Evolutionary conservation across 176 grass and related monocot genomes (phyloP), one percentile per base, ranked within the genome.

Genomic region (Neostapfia colusana): DNA sequence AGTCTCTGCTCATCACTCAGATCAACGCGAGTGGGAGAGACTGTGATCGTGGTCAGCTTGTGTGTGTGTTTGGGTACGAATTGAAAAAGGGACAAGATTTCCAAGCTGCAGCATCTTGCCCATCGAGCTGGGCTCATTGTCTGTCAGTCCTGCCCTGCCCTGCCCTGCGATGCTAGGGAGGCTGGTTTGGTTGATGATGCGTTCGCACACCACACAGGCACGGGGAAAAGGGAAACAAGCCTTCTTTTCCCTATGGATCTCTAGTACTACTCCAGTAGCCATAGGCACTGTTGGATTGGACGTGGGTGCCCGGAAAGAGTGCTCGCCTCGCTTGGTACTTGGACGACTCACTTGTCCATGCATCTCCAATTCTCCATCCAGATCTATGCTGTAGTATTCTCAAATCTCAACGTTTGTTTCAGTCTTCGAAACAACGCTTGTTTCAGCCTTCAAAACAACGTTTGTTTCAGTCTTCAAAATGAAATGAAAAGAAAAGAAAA

Each of bases 61-160:
- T 55, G n/a, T 37, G 27, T 24, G 75, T n/a, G 35, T 67, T 11
- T 71, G 28, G 43, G 67, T 72, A 63, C 41, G 15, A 56, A n/a
- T n/a, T n/a, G n/a, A n/a, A n/a, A 20, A 38, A 50, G 56, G 78
- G 78, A 71, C 78, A 81, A 81, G 40, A 81, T 71, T 81, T 71
- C 67, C 41, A 63, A 71, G 41, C 25, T 25, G 40, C 78, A 53
- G 69, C 42, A 28, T 10, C 39, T 43, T 43, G 65, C 39, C 63
- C 25, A 49, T 31, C 10, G 69, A 72, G 28, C 69, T 36, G 15
- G 12, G 15, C 3, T 14, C 27, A 0, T 45, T 23, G 11, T 28
- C 58, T 27, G 58, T n/a, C 55, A 57, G 54, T 48, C 14, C 45
- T 16, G 13, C 14, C 13, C 45, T 57, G 15, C 54, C 25, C 54